Base-by-base conservation (phyloP, 1,284 basidiomycete species). In the Sparassis latifolia region DNA sequence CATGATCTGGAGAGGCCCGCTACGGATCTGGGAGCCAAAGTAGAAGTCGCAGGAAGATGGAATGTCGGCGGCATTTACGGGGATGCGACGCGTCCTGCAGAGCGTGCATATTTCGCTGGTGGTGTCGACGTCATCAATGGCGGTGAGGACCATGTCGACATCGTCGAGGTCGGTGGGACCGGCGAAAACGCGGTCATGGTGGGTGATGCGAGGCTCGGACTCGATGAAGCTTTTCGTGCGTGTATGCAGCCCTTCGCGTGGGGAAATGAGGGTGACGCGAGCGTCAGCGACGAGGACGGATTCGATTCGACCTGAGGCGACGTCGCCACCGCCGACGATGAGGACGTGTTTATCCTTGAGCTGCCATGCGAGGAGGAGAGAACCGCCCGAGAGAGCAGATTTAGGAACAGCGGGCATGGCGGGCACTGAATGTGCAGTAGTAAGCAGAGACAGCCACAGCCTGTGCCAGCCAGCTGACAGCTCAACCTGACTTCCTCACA, bases 1-100 rank as follows among this genome's bases (percentile, higher is more conserved):
- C 88, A 98, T 89, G 58, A 97, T 84, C 70, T 97, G 94, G 38
- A 99, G 71, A 0, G 95, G 92, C 0, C 96, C 95, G 55, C 86
- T 80, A 37, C 92, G 85, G 52, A 98, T 86, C 65, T 95, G 89
- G 1, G 92, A 89, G 43, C 97, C 97, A 71, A 99, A 99, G 75
- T 97, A 99, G 66, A 99, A 99, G 71, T 99, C 96, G 75, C 96
- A 99, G 51, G 83, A 80, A 44, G 89, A 84, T 2, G 96, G 97
- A 46, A 98, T 91, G 71, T 99, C 96, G 33, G 97, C 96, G 52
- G 95, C 93, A 69, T 99, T 99, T 55, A 97, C 87, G 3, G 93
- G 92, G 47, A 97, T 88, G 48, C 76, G 79, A 42, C 71, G 76
- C 32, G 76, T 72, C 47, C 92, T 75, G 62, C 89, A 89, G 57